Evolutionary conservation across 2,329 filamentous ascomycete species (phyloP), one percentile per base, ranked within the genome.

Genomic region (Sporothrix globosa): DNA sequence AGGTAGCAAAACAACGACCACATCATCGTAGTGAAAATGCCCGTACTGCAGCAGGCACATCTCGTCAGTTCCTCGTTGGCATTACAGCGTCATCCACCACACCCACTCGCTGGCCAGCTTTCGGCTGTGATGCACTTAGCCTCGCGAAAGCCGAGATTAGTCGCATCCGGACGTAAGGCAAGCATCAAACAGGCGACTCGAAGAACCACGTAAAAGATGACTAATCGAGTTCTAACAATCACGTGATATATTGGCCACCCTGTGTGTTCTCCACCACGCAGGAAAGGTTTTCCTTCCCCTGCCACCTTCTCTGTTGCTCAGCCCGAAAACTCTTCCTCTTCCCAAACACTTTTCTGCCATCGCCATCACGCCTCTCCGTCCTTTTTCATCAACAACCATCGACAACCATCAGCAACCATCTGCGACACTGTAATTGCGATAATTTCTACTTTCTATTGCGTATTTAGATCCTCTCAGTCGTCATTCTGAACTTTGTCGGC

Each of bases 121-220:
- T 63, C 46, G 63, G 48, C 2, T 24, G 63, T 6, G 48, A 41
- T 39, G 48, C 46, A 48, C 52, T 27, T 50, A 48, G 67, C 54
- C 44, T 61, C 52, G 53, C 34, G 54, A 44, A 11, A 71, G 58
- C 69, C 69, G 69, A 71, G 66, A n/a, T 39, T 71, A 27, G 69
- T 71, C 6, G 66, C 58, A 63, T 71, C 39, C 69, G 69, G 69
- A 58, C 69, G 14, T 68, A 71, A 65, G 69, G 69, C 54, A 65
- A n/a, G 46, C 27, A 30, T 44, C 69, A 58, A 67, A 53, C 21
- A 30, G n/a, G 60, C 60, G 61, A 52, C 61, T 58, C 41, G 10
- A 5, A 41, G 5, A 41, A 10, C 39, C 39, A 41, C 39, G 39
- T 41, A 30, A 34, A 19, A 21, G 10, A 34, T 34, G 34, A 34